Percentiles rank a stretch among this genome's conserved stretches.
These are phyloP conservation scores for Telfairia occidentalis DNA, from an alignment of 331 rosid species.

Conservation along the genomic window DNA sequence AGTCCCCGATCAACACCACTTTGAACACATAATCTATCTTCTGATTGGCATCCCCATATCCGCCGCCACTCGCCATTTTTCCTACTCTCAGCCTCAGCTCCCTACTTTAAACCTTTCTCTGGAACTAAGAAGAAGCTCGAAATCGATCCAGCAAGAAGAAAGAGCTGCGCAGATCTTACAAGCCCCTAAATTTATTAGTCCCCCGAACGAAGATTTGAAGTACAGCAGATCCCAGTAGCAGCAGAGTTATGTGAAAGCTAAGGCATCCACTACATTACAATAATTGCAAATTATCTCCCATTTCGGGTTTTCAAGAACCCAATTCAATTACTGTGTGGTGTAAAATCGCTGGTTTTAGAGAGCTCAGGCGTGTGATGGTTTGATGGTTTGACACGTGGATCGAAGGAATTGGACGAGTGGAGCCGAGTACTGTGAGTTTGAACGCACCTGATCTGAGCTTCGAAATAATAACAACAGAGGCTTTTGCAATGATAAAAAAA, in stretches of 20 bases:
- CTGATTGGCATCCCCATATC: slow-evolving; percentile 71
- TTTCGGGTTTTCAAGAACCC: background rate
- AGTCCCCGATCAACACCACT: slow-evolving; percentile 91
- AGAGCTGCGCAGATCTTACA: background rate
- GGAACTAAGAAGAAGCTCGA: background rate
- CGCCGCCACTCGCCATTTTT: slow-evolving; percentile 57
- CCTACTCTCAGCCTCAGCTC: background rate
- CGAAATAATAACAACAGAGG: background rate
- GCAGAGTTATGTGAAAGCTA: slow-evolving; percentile 1
- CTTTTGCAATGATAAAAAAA: background rate
- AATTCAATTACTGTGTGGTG: background rate
- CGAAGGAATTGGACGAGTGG: background rate
- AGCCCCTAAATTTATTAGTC: background rate
- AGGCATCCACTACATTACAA: background rate
- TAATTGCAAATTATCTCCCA: background rate
- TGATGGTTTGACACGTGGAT: background rate
- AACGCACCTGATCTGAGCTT: background rate
- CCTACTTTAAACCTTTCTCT: background rate
- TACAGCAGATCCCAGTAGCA: background rate
- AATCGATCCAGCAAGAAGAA: slow-evolving; percentile 3
- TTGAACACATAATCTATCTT: slow-evolving; percentile 95
- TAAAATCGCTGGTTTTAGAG: background rate
- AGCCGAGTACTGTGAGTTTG: background rate
- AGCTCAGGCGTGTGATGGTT: background rate
- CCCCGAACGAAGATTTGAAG: background rate